Conservation (phyloP, 176 grass and related monocot genomes). For the Musa schizocarpa region DNA sequence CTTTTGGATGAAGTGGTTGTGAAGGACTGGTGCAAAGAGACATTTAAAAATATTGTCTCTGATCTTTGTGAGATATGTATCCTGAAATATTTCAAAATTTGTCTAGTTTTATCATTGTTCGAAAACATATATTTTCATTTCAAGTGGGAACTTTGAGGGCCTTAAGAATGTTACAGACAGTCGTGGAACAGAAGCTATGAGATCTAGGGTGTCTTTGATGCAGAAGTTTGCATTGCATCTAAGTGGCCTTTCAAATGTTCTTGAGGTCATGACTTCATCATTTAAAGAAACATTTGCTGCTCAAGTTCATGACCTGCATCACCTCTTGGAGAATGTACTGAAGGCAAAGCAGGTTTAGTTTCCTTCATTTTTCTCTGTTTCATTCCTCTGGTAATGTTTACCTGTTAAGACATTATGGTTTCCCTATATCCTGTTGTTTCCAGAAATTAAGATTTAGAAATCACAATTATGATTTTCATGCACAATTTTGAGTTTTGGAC, state of each 20-base stretch:
- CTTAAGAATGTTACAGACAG: conserved; percentile 59
- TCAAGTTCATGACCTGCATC: conserved; percentile 77
- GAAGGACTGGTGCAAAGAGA: conserved; percentile 92
- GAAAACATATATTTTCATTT: background rate
- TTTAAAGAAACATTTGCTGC: conserved; percentile 57
- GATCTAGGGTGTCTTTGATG: conserved; percentile 43
- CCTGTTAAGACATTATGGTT: too few relatives aligned
- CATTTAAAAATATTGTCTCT: conserved; percentile 39
- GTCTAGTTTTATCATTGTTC: background rate
- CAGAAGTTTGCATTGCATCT: conserved; percentile 68
- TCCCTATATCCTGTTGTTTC: too few relatives aligned
- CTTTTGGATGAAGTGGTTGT: conserved; percentile 97
- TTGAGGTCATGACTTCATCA: conserved; percentile 75
- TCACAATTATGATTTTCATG: too few relatives aligned
- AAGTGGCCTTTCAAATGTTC: conserved; percentile 65
- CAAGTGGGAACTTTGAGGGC: background rate
- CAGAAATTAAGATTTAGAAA: too few relatives aligned
- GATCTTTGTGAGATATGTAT: conserved; percentile 68
- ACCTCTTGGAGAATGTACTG: conserved; percentile 58
- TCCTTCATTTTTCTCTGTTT: conserved; percentile 1
- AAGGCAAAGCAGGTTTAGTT: conserved; percentile 83
- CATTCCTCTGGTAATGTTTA: background rate
- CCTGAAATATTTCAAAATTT: conserved; percentile 31
- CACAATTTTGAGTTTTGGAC: too few relatives aligned
- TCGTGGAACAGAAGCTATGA: conserved; percentile 36